A percentile compares a stretch with the other conserved stretches of the same genome.
phyloP scores from a whole-genome alignment of 208 protist species.

The Crithidia sp. region DNA sequence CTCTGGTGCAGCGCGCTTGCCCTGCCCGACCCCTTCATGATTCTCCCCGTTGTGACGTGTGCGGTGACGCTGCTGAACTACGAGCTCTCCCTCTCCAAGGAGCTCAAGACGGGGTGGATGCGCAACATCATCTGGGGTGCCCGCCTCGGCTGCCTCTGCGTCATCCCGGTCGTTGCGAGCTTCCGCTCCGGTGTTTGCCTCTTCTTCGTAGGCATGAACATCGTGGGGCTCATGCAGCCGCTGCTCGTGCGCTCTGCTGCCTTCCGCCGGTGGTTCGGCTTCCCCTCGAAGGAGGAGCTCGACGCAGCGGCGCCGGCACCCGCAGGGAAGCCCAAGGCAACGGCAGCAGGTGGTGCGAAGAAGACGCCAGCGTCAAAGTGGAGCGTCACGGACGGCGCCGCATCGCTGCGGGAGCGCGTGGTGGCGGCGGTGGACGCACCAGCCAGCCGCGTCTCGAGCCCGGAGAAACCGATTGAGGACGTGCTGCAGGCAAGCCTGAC shows the following conservation, averaged over 20 bases:
- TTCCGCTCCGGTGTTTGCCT: slow-evolving; percentile 84
- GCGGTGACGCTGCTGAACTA: slow-evolving; percentile 82
- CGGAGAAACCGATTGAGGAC: slow-evolving; percentile 24
- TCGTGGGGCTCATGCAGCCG: slow-evolving; percentile 81
- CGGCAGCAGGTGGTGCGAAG: background rate
- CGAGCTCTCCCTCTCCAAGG: slow-evolving; percentile 78
- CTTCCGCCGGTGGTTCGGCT: slow-evolving; percentile 62
- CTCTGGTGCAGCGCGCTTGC: slow-evolving; percentile 77
- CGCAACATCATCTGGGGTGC: slow-evolving; percentile 83
- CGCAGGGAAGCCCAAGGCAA: background rate
- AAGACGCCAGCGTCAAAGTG: background rate
- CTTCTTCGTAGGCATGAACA: slow-evolving; percentile 89
- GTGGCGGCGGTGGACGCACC: slow-evolving; percentile 8
- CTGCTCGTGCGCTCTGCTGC: slow-evolving; percentile 54
- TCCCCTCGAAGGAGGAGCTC: slow-evolving; percentile 42
- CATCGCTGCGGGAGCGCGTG: slow-evolving; percentile 22
- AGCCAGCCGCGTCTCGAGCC: background rate
- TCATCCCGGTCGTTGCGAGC: slow-evolving; percentile 55
- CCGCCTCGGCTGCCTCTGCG: slow-evolving; percentile 72
- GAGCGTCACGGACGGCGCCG: background rate
- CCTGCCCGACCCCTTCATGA: slow-evolving; percentile 72
- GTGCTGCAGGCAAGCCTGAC: slow-evolving; percentile 63
- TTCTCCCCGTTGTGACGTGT: slow-evolving; percentile 72
- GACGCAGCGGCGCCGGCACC: slow-evolving; percentile 5
- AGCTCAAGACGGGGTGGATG: slow-evolving; percentile 81